Base-by-base conservation (phyloP, 345 rosid species). In the Euphorbia lathyris region DNA sequence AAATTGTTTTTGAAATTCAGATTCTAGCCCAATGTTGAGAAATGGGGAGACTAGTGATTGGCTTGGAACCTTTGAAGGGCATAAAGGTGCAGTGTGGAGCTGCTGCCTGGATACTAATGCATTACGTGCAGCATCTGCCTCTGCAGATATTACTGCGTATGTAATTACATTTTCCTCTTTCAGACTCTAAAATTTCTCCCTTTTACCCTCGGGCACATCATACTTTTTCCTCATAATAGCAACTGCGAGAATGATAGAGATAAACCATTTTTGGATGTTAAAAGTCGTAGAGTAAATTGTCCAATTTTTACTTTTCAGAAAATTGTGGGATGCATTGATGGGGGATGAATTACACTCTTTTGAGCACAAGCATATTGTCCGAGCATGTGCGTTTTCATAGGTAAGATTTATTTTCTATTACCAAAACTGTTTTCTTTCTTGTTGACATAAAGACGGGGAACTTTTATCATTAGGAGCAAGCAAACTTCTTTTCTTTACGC, bases 31-130 rank as follows among this genome's bases (percentile, higher is more conserved):
- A 30, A 92, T 95, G 99, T 72, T 95, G 84, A 90, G 99, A 81
- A 95, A 95, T 79, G 99, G 98, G 67, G 99, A 95, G 88, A 95
- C 97, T 64, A 98, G 98, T 67, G 99, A 95, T 53, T 95, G 98
- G 99, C 86, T 95, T 52, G 98, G 98, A 50, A 95, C 99, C 38
- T 95, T 95, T 86, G 94, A 89, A 82, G 99, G 99, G 48, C 98
- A 95, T 57, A 95, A 95, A 75, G 98, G 99, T 74, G 98, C 96
- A 16, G 98, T 95, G 66, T 95, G 99, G 99, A 92, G 99, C 75
- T 90, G 94, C 68, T 84, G 92, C 80, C 82, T 95, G 71, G 98
- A 95, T 72, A 85, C 85, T 42, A 81, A 90, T 81, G 99, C 98
- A 38, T 72, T 89, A 57, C 92, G 86, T 68, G 97, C 98, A 61